phyloP scores from a whole-genome alignment of 2,329 filamentous ascomycete species.

The Sordariomycetes sp. region DNA sequence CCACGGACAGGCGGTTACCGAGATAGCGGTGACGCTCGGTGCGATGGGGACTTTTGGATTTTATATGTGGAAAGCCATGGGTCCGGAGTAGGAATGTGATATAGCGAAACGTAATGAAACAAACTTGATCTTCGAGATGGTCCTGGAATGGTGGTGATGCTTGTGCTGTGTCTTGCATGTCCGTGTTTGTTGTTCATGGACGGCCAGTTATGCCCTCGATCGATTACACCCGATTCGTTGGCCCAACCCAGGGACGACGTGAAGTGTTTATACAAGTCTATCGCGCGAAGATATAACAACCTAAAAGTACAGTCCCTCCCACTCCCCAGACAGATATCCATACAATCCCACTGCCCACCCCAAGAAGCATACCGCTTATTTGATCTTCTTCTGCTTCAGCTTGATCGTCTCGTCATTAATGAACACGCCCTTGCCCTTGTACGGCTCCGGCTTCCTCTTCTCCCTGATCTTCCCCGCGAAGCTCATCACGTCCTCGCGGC shows the following conservation, averaged over 20 bases:
- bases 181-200: not conserved
- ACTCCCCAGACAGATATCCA: not conserved
- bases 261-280: not conserved
- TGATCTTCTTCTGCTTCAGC: conserved; percentile 96
- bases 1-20: not conserved
- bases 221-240: not conserved
- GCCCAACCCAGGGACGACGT: not conserved
- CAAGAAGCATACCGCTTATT: conserved; percentile 36
- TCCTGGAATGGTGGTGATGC: not conserved
- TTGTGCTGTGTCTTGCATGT: not conserved
- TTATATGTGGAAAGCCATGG: conserved; percentile 2
- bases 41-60: conserved; percentile 3
- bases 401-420: conserved; percentile 96
- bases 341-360: not conserved
- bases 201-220: not conserved
- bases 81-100: not conserved
- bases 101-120: not conserved
- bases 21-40: conserved; percentile 1
- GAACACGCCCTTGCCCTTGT: conserved; percentile 99
- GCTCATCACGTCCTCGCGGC: conserved; percentile 79
- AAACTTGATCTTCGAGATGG: not conserved
- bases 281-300: not conserved
- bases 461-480: conserved; percentile 81
- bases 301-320: not conserved
- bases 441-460: conserved; percentile 91